phyloP scores from a whole-genome alignment of 345 rosid genomes.

The Brassica cretica region DNA sequence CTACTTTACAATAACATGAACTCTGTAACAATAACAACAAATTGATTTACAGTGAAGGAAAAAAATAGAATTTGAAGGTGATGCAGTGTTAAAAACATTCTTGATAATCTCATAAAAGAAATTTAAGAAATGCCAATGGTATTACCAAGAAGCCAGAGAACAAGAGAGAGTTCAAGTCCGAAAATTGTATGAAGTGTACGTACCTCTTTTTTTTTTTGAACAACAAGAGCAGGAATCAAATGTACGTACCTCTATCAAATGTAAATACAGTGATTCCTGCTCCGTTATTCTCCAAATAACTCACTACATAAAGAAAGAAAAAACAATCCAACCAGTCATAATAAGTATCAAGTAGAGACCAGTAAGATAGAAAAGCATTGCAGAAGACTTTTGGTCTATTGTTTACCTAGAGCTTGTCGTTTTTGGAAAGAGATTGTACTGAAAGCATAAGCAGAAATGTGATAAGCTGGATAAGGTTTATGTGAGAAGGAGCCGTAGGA shows the following conservation, averaged over 20 bases:
- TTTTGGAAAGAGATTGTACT: conserved; percentile 79
- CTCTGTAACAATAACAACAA: conserved; percentile 10
- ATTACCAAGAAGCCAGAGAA: conserved; percentile 91
- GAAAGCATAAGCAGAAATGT: conserved; percentile 62
- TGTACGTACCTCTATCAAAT: conserved; percentile 57
- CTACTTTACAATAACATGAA: conserved; percentile 18
- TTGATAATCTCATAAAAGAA: background rate
- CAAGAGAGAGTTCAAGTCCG: conserved; percentile 80
- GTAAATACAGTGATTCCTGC: conserved; percentile 86
- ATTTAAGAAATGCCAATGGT: conserved; percentile 41
- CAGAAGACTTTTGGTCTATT: background rate
- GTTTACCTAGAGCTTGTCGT: conserved; percentile 85
- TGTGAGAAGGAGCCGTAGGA: too few relatives aligned
- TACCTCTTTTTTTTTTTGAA: too few relatives aligned
- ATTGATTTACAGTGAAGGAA: background rate
- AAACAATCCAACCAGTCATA: background rate
- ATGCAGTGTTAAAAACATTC: background rate
- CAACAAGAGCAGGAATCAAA: too few relatives aligned
- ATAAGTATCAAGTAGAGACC: background rate
- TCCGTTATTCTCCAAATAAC: conserved; percentile 82
- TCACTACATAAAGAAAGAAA: conserved; percentile 46
- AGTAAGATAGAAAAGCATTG: background rate
- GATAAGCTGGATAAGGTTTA: too few relatives aligned
- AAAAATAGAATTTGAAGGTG: background rate
- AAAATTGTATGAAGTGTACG: conserved; percentile 72